phyloP scores from a whole-genome alignment of 2,329 filamentous ascomycete genomes.

The Fusarium nisikadoi region DNA sequence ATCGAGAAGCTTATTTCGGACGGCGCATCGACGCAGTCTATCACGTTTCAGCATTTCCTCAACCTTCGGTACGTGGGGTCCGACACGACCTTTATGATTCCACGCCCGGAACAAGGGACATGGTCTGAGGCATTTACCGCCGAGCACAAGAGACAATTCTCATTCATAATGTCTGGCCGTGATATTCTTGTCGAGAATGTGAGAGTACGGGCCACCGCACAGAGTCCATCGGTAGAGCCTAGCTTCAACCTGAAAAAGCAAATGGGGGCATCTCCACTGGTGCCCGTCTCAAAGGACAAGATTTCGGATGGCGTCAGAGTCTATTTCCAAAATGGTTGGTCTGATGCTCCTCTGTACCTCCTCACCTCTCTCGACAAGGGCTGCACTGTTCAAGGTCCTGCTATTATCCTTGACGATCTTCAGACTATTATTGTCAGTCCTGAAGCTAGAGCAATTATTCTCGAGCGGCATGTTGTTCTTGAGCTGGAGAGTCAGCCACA shows the following conservation, averaged over 20 bases:
- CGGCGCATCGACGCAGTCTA: constrained; percentile 77
- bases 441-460: neutral
- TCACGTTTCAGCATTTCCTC: constrained; percentile 88
- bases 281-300: neutral
- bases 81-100: constrained; percentile 88
- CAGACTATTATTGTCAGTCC: neutral
- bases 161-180: neutral
- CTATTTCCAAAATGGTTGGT: neutral
- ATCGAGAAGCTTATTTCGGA: neutral
- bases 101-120: constrained; percentile 72
- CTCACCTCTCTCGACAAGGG: neutral
- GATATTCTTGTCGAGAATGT: neutral
- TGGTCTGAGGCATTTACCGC: neutral
- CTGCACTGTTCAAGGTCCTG: neutral
- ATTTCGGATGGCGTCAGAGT: neutral
- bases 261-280: neutral
- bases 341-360: neutral
- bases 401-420: neutral
- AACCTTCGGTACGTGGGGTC: constrained; percentile 94
- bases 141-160: neutral
- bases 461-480: neutral
- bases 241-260: neutral
- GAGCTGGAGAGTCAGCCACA: neutral
- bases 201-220: neutral
- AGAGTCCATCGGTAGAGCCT: neutral